A percentile compares a stretch with the other conserved stretches of the same genome.
These are phyloP conservation scores for Neocatenulostroma microsporum DNA, from an alignment of 2,329 filamentous ascomycete species.

Conservation along the genomic window DNA sequence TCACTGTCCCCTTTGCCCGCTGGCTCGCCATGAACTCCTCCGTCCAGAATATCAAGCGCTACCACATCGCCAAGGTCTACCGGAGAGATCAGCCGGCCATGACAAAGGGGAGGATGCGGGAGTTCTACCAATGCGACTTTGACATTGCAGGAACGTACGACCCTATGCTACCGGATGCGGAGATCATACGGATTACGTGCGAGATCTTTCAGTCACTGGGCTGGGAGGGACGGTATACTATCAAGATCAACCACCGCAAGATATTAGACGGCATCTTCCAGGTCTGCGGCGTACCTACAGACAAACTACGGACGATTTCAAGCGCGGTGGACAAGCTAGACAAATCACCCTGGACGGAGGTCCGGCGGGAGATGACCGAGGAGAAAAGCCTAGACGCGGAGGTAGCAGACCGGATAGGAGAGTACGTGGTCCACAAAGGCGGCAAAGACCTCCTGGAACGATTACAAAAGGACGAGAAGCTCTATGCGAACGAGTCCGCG, in stretches of 20 bases:
- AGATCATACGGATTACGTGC: conserved; percentile 73
- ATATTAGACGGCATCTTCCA: conserved; percentile 89
- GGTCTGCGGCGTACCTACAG: conserved; percentile 77
- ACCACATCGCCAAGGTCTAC: conserved; percentile 92
- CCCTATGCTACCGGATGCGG: conserved; percentile 84
- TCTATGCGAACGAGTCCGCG: conserved; percentile 65
- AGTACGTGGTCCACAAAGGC: conserved; percentile 72
- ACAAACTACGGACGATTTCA: conserved; percentile 83
- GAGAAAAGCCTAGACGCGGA: conserved; percentile 73
- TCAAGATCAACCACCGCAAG: conserved; percentile 93
- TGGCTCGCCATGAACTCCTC: conserved; percentile 87
- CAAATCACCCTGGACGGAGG: conserved; percentile 79
- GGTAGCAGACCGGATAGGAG: conserved; percentile 79
- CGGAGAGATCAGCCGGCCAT: conserved; percentile 75
- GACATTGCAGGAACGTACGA: conserved; percentile 87
- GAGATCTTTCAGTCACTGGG: conserved; percentile 79
- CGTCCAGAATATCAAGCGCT: conserved; percentile 79
- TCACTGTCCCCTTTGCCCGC: conserved; percentile 84
- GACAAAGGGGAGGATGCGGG: conserved; percentile 85
- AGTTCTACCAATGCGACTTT: conserved; percentile 97
- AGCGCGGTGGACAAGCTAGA: conserved; percentile 95
- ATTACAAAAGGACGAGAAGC: conserved; percentile 57
- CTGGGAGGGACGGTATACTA: conserved; percentile 67
- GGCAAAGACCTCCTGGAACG: conserved; percentile 62
- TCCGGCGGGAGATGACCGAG: conserved; percentile 85